Evolutionary conservation across 768 basidiomycete species (phyloP), one percentile per base, ranked within the genome.

Genomic region (Mycena polygramma): DNA sequence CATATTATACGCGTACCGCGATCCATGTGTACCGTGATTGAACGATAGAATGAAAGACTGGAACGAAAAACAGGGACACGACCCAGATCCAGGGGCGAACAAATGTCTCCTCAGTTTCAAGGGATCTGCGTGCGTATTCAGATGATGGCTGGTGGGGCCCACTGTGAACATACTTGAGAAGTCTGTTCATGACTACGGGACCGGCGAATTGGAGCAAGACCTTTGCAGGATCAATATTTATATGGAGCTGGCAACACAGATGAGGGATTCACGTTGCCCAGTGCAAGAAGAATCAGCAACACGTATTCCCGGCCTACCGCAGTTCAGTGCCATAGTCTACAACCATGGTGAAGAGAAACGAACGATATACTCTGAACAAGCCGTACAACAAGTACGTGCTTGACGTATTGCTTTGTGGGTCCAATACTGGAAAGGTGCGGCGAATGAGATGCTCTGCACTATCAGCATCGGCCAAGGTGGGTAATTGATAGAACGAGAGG

Each of bases 31-130:
- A 87, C 71, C 79, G 81, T 61, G 86, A 83, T 45, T 84, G 79
- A 35, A 79, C 72, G 20, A 85, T 60, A 22, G 81, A 78, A 57
- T 80, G 81, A 45, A 79, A 15, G 36, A 78, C 73, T 19, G 83
- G 79, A 11, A 81, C 83, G 17, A 82, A 60, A 60, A 80, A 79
- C 9, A 83, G 73, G 55, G 70, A 76, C 0, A 73, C 61, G 24
- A 87, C 80, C 86, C 87, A 88, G 11, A 89, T 81, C 81, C 86
- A 86, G 0, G 88, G 87, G n/a, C 81, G 79, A 57, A 86, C 69
- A 9, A 73, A 15, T 8, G 35, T 46, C 7, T 39, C 52, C n/a
- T 53, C 22, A 51, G 24, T 62, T 71, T 13, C 83, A 78, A 26
- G 73, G 77, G 55, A 81, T 70, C 22, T 82, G 81, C 30, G 30